phyloP scores from a whole-genome alignment of 805 yeast genomes.

The Ogataea nakhonphanomensis region DNA sequence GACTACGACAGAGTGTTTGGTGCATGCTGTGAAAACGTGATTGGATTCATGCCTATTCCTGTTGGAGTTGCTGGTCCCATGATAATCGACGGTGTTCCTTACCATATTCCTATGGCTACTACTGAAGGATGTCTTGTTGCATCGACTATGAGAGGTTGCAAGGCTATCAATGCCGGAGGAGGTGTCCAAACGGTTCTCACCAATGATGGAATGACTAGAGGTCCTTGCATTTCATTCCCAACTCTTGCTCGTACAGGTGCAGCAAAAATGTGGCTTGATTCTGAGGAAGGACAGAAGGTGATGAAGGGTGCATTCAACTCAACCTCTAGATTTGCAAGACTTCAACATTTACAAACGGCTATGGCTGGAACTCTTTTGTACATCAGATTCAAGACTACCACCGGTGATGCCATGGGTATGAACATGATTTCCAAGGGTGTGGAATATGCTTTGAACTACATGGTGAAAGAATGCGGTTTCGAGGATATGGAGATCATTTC shows the following conservation, averaged over 20 bases:
- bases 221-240: slow-evolving; percentile 94
- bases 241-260: slow-evolving; percentile 84
- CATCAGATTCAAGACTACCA: slow-evolving; percentile 94
- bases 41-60: slow-evolving; percentile 95
- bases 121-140: slow-evolving; percentile 99
- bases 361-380: slow-evolving; percentile 88
- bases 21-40: slow-evolving; percentile 98
- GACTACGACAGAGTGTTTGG: slow-evolving; percentile 97
- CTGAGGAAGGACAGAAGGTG: slow-evolving; percentile 83
- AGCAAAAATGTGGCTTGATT: slow-evolving; percentile 92
- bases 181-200: slow-evolving; percentile 91
- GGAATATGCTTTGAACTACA: slow-evolving; percentile 75
- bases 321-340: slow-evolving; percentile 94
- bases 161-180: slow-evolving; percentile 95
- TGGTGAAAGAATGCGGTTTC: slow-evolving; percentile 89
- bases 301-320: slow-evolving; percentile 91
- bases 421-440: slow-evolving; percentile 99
- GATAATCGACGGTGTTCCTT: slow-evolving; percentile 81
- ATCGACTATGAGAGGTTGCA: slow-evolving; percentile 98
- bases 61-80: slow-evolving; percentile 98
- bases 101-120: slow-evolving; percentile 97
- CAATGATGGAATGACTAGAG: slow-evolving; percentile 98
- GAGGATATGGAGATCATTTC: slow-evolving; percentile 91
- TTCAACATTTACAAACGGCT: slow-evolving; percentile 87
- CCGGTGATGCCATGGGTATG: slow-evolving; percentile 99